Percentiles rank a stretch among this genome's conserved stretches.
Evolutionary conservation across 1,139 yeast species (phyloP).

Genomic region (Yamadazyma buinensis): DNA sequence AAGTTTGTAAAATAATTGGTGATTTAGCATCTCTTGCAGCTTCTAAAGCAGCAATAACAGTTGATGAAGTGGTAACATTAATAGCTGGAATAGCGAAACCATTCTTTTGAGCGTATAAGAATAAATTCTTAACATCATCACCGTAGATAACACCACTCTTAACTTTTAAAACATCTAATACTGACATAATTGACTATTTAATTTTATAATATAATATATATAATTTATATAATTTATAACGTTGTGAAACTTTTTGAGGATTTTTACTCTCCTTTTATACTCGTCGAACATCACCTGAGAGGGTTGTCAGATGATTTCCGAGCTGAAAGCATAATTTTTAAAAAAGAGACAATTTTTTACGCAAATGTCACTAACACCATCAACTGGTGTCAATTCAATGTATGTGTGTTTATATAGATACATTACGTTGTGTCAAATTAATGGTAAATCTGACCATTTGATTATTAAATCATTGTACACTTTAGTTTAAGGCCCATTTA

Average conservation of each 20-base stretch:
- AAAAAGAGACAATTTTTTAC: no score
- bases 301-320: constrained; percentile 1
- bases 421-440: no score
- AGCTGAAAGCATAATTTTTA: no score
- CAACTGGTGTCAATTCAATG: no score
- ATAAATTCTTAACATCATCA: constrained; percentile 90
- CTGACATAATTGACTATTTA: constrained; percentile 34
- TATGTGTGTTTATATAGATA: no score
- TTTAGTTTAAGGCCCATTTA: no score
- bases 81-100: constrained; percentile 98
- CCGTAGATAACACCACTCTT: constrained; percentile 99
- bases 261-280: constrained; percentile 8
- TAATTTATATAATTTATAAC: no score
- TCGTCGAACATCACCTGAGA: constrained; percentile 7
- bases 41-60: constrained; percentile 95
- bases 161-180: constrained; percentile 69
- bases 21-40: constrained; percentile 96
- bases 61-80: constrained; percentile 95
- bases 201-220: no score
- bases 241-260: constrained; percentile 1
- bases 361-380: no score
- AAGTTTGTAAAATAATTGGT: constrained; percentile 95
- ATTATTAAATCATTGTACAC: no score
- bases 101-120: constrained; percentile 89
- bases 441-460: no score